Percentiles rank a stretch among this genome's conserved stretches.
Conservation (phyloP, 345 rosid genomes). For the Adansonia digitata region DNA sequence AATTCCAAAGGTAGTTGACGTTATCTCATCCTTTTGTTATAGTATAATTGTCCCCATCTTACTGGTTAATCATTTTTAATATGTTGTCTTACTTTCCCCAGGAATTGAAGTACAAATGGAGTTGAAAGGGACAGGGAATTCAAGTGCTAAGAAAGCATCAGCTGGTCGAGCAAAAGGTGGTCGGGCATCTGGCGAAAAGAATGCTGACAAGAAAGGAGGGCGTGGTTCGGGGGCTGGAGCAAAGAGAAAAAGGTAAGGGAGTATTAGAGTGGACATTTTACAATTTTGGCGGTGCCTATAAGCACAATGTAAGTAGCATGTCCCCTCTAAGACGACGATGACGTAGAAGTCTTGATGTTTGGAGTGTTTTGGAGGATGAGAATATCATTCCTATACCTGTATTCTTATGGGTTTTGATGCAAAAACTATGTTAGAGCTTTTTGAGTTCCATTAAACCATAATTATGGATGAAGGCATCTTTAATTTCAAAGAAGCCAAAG, state of each 20-base stretch:
- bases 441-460: neutral
- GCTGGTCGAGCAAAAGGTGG: conserved; percentile 59
- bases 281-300: conserved; percentile 9
- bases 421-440: neutral
- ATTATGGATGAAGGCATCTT: neutral
- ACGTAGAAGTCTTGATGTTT: neutral
- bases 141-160: conserved; percentile 43
- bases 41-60: neutral
- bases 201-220: conserved; percentile 26
- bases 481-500: too few relatives aligned
- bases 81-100: conserved; percentile 10
- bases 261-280: conserved; percentile 1
- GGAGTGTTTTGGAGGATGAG: neutral
- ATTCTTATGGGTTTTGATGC: neutral
- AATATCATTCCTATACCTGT: neutral
- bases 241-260: conserved; percentile 65
- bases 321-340: neutral
- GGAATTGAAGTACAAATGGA: conserved; percentile 80
- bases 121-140: conserved; percentile 49
- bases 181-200: conserved; percentile 21
- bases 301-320: neutral
- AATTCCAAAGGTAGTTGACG: conserved; percentile 58
- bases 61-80: neutral
- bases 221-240: conserved; percentile 40
- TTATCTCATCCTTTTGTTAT: neutral